Conservation (phyloP, 352 stramenopile species). For the Phytophthora syringae region DNA sequence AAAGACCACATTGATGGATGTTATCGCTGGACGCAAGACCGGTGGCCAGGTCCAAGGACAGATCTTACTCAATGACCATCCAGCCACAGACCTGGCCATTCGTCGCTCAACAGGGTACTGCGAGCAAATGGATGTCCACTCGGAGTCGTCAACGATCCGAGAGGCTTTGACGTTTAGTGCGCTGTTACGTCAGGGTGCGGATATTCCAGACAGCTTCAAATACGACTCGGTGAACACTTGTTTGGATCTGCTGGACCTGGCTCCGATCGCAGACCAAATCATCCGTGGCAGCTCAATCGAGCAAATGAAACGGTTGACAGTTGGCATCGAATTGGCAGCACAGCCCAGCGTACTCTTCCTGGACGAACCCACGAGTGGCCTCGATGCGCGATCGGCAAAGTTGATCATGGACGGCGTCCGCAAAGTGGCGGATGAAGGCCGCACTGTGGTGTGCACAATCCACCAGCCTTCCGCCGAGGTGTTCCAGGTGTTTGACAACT, state of each 20-base stretch:
- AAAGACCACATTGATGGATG: slow-evolving; percentile 28
- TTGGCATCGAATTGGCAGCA: slow-evolving; percentile 18
- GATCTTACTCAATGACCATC: slow-evolving; percentile 18
- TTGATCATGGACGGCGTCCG: too few relatives aligned
- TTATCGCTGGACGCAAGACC: slow-evolving; percentile 25
- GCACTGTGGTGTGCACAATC: too few relatives aligned
- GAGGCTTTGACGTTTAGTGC: slow-evolving; percentile 22
- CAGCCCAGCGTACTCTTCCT: slow-evolving; percentile 24
- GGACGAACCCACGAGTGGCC: slow-evolving; percentile 22
- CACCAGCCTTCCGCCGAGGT: slow-evolving; percentile 20
- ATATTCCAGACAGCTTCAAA: slow-evolving; percentile 12
- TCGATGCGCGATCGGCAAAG: too few relatives aligned
- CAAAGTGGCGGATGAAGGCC: too few relatives aligned
- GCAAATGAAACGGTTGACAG: slow-evolving; percentile 28
- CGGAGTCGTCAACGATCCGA: slow-evolving; percentile 15
- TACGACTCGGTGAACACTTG: slow-evolving; percentile 12
- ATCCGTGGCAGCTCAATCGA: slow-evolving; percentile 27
- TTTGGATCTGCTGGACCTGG: slow-evolving; percentile 14
- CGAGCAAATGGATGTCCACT: slow-evolving; percentile 27
- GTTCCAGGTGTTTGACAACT: slow-evolving; percentile 21
- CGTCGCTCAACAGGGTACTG: slow-evolving; percentile 20
- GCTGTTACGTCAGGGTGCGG: slow-evolving; percentile 14
- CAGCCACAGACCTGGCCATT: slow-evolving; percentile 16
- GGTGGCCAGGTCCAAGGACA: slow-evolving; percentile 16
- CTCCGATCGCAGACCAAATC: slow-evolving; percentile 23